phyloP scores from a whole-genome alignment of 2,329 filamentous ascomycete species.

The Elsinoe fawcettii region DNA sequence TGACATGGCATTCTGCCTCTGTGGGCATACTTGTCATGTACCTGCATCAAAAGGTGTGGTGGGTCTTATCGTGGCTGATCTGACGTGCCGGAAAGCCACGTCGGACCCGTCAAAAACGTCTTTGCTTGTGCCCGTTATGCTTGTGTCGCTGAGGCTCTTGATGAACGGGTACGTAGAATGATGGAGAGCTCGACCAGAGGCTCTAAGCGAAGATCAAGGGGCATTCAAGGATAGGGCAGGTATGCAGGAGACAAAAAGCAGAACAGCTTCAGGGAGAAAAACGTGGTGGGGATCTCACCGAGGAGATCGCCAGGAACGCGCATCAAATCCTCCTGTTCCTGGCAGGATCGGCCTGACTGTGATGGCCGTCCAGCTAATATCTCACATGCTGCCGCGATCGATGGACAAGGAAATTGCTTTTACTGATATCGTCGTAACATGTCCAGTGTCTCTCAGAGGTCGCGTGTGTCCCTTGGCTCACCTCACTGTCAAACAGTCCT shows the following conservation, averaged over 20 bases:
- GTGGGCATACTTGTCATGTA: background rate
- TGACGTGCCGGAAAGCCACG: background rate
- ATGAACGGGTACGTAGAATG: no score
- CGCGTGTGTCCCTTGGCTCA: background rate
- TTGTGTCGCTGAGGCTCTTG: background rate
- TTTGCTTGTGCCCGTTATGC: background rate
- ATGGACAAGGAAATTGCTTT: background rate
- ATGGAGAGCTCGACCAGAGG: no score
- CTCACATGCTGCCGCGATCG: background rate
- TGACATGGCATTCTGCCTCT: background rate
- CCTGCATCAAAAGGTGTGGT: background rate
- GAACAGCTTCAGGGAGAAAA: no score
- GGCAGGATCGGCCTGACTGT: background rate
- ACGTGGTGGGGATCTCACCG: background rate
- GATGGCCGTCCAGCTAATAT: background rate
- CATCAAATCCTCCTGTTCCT: background rate
- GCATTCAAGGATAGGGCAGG: background rate
- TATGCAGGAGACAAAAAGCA: background rate
- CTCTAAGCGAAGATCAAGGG: background rate
- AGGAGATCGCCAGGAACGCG: constrained; percentile 8
- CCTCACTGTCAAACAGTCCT: background rate
- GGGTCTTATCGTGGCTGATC: background rate
- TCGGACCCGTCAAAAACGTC: background rate
- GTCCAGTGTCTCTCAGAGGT: background rate
- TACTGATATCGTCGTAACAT: background rate